These are phyloP conservation scores for Spathaspora arborariae DNA, from an alignment of 805 yeast genomes.

Conservation along the genomic window DNA sequence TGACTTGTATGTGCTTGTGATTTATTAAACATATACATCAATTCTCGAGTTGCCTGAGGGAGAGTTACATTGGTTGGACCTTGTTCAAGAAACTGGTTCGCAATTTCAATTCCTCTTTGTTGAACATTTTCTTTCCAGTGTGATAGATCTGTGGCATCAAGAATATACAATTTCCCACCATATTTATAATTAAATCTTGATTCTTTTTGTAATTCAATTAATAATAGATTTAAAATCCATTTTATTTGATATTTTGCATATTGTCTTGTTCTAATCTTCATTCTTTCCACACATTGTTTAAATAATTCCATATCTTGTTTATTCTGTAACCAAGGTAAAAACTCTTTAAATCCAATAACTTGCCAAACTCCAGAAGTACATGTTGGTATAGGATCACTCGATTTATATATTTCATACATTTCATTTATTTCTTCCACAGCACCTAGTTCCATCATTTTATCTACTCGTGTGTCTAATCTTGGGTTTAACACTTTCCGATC, in stretches of 20 bases:
- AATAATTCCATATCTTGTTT: slow-evolving; percentile 19
- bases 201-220: slow-evolving; percentile 55
- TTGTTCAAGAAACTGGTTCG: slow-evolving; percentile 29
- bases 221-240: slow-evolving; percentile 77
- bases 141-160: slow-evolving; percentile 72
- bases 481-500: slow-evolving; percentile 52
- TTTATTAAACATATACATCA: slow-evolving; percentile 16
- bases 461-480: slow-evolving; percentile 77
- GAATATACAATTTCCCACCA: slow-evolving; percentile 61
- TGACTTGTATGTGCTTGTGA: slow-evolving; percentile 8
- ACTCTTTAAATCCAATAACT: slow-evolving; percentile 91
- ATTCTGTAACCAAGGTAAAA: slow-evolving; percentile 61
- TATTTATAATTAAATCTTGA: slow-evolving; percentile 41
- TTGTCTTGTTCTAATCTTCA: slow-evolving; percentile 81
- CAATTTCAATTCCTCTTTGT: slow-evolving; percentile 50
- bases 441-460: slow-evolving; percentile 71
- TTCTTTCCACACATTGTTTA: slow-evolving; percentile 54
- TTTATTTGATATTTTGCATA: slow-evolving; percentile 87
- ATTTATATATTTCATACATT: slow-evolving; percentile 45
- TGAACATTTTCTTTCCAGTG: slow-evolving; percentile 59
- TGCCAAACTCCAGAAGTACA: slow-evolving; percentile 84
- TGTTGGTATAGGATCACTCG: slow-evolving; percentile 37
- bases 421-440: slow-evolving; percentile 66
- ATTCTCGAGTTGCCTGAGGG: slow-evolving; percentile 25
- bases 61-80: slow-evolving; percentile 25